Evolutionary conservation across 495 filamentous ascomycete species (phyloP).

Genomic region (Penicillium longicatenatum): DNA sequence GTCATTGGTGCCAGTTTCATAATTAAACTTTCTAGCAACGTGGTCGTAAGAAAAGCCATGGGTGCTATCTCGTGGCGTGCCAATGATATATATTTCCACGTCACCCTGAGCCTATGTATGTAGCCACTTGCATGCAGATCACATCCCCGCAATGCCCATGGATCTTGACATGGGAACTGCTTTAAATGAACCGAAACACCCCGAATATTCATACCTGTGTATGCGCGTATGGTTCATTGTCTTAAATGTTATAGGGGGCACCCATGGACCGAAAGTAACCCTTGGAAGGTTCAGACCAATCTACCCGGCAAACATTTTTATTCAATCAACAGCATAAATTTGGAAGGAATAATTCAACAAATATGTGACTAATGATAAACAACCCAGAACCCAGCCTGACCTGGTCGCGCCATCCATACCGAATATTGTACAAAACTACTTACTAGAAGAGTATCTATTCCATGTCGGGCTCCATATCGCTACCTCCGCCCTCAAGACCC

Average conservation of each 20-base stretch:
- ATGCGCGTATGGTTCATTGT: too few relatives aligned
- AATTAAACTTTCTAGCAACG: background rate
- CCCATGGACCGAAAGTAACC: too few relatives aligned
- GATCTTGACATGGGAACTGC: too few relatives aligned
- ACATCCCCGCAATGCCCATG: too few relatives aligned
- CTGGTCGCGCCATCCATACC: constrained; percentile 20
- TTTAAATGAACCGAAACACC: too few relatives aligned
- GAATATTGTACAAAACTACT: constrained; percentile 28
- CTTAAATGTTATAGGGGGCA: too few relatives aligned
- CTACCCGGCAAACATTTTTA: too few relatives aligned
- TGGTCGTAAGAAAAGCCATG: background rate
- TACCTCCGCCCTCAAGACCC: constrained; percentile 31
- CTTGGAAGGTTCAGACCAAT: too few relatives aligned
- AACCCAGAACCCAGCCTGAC: constrained; percentile 1
- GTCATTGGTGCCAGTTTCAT: background rate
- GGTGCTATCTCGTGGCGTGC: background rate
- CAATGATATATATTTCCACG: background rate
- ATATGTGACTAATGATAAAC: background rate
- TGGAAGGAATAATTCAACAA: background rate
- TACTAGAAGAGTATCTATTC: constrained; percentile 14
- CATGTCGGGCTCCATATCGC: constrained; percentile 45
- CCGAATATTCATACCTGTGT: too few relatives aligned
- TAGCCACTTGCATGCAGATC: too few relatives aligned
- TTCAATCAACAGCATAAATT: background rate
- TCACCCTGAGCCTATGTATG: background rate